Percentiles rank a stretch among this genome's conserved stretches.
These are phyloP conservation scores for Sarcodon sp. DNA, from an alignment of 768 basidiomycete species.

Conservation along the genomic window DNA sequence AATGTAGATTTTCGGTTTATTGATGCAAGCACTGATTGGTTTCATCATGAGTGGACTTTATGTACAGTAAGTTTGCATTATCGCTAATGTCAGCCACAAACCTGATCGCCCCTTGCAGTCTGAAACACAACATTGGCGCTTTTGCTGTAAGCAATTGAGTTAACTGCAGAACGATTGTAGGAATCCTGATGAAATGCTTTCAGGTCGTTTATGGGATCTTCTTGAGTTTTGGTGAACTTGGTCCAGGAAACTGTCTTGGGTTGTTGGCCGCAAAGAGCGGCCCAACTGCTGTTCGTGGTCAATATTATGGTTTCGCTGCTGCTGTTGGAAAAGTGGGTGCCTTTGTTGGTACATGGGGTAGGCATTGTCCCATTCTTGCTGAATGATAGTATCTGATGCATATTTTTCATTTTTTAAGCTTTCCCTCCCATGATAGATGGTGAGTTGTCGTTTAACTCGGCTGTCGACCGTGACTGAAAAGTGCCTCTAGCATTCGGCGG, in stretches of 20 bases:
- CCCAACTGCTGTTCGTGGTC: constrained; percentile 78
- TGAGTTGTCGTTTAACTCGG: constrained; percentile 12
- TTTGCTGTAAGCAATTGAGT: constrained; percentile 42
- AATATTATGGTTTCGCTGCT: constrained; percentile 79
- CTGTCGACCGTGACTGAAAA: neutral
- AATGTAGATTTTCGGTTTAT: constrained; percentile 48
- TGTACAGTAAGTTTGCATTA: constrained; percentile 20
- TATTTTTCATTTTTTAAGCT: constrained; percentile 20
- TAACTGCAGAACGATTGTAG: neutral
- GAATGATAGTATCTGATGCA: neutral
- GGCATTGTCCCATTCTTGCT: constrained; percentile 10
- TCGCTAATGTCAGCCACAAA: neutral
- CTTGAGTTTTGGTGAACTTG: constrained; percentile 79
- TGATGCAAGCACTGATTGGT: constrained; percentile 60
- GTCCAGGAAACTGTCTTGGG: constrained; percentile 80
- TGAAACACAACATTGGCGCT: constrained; percentile 53
- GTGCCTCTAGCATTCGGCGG: constrained; percentile 43
- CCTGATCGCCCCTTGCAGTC: constrained; percentile 15
- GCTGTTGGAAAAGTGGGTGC: constrained; percentile 81
- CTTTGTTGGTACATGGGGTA: constrained; percentile 73
- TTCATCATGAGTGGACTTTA: constrained; percentile 90
- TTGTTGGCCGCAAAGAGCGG: constrained; percentile 76
- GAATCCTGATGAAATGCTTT: neutral
- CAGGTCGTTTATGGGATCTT: constrained; percentile 86
- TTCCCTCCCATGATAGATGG: constrained; percentile 59